Percentiles rank a stretch among this genome's conserved stretches.
phyloP scores from a whole-genome alignment of 2,329 filamentous ascomycete species.

The Sphaerulina musiva region DNA sequence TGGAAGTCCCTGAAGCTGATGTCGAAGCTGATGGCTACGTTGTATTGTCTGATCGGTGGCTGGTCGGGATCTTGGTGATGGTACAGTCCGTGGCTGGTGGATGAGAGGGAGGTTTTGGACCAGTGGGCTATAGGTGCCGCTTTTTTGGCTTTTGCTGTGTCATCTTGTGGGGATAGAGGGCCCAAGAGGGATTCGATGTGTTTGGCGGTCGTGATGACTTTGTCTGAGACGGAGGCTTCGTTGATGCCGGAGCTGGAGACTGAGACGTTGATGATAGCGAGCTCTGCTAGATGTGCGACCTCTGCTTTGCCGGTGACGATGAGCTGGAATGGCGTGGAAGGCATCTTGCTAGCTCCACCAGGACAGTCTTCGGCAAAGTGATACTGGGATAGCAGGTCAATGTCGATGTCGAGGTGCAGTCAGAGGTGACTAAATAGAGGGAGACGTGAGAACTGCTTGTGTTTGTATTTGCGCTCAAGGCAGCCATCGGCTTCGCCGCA shows the following conservation, averaged over 20 bases:
- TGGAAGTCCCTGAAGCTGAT: constrained; percentile 25
- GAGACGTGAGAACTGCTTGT: background rate
- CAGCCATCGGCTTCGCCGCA: background rate
- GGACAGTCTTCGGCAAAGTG: background rate
- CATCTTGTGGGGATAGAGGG: constrained; percentile 12
- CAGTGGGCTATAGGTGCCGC: constrained; percentile 22
- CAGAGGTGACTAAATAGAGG: background rate
- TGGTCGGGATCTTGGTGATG: constrained; percentile 9
- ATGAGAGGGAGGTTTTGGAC: constrained; percentile 22
- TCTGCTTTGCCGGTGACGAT: constrained; percentile 18
- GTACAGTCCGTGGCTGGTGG: constrained; percentile 15
- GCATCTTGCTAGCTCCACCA: background rate
- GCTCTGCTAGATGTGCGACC: constrained; percentile 22
- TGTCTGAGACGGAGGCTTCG: constrained; percentile 20
- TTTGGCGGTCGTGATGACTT: constrained; percentile 21
- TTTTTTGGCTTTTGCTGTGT: constrained; percentile 13
- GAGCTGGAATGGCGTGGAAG: constrained; percentile 16
- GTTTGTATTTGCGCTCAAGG: background rate
- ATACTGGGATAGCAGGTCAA: background rate
- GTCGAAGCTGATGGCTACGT: constrained; percentile 20
- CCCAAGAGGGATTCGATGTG: constrained; percentile 22
- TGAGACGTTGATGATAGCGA: constrained; percentile 21
- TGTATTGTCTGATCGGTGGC: constrained; percentile 12
- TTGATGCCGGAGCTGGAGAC: constrained; percentile 19
- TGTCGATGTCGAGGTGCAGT: background rate